A percentile compares a stretch with the other conserved stretches of the same genome.
Evolutionary conservation across 768 basidiomycete species (phyloP).

Genomic region (Tricholoma saponaceum): DNA sequence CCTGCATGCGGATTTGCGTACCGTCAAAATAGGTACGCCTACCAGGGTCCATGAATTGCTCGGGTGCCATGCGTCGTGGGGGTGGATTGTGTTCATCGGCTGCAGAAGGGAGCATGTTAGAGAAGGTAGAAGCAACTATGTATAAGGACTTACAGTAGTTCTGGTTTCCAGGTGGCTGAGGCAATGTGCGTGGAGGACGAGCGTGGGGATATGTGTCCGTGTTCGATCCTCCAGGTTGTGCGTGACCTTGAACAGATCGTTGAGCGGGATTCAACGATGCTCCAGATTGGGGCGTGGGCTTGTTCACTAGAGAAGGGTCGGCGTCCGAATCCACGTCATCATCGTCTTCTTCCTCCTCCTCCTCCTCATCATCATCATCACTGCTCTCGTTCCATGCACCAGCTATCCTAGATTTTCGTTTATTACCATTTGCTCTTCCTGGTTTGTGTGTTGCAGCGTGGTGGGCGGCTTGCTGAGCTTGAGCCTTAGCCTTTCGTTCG

Average conservation of each 20-base stretch:
- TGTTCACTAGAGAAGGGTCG: constrained; percentile 28
- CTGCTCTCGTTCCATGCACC: constrained; percentile 69
- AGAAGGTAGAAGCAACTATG: not conserved
- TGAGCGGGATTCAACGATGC: constrained; percentile 23
- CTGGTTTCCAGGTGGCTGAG: constrained; percentile 53
- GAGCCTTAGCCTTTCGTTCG: constrained; percentile 78
- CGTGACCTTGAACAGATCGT: constrained; percentile 22
- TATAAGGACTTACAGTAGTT: constrained; percentile 36
- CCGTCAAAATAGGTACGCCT: constrained; percentile 57
- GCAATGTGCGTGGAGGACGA: constrained; percentile 59
- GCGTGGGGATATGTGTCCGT: constrained; percentile 39
- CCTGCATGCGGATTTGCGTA: constrained; percentile 48
- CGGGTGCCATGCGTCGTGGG: constrained; percentile 46
- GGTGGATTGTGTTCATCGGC: constrained; percentile 38
- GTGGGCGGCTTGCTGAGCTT: constrained; percentile 80
- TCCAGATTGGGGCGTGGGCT: constrained; percentile 16
- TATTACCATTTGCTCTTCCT: constrained; percentile 61
- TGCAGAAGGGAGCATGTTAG: constrained; percentile 13
- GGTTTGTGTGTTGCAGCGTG: constrained; percentile 75
- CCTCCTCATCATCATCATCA: constrained; percentile 84
- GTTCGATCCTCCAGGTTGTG: constrained; percentile 19
- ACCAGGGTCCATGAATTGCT: constrained; percentile 46
- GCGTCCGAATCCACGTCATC: constrained; percentile 68
- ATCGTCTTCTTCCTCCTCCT: constrained; percentile 74
- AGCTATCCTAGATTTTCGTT: constrained; percentile 55